These are phyloP conservation scores for Pelagophyceae sp. DNA, from an alignment of 352 stramenopile genomes.

Conservation along the genomic window DNA sequence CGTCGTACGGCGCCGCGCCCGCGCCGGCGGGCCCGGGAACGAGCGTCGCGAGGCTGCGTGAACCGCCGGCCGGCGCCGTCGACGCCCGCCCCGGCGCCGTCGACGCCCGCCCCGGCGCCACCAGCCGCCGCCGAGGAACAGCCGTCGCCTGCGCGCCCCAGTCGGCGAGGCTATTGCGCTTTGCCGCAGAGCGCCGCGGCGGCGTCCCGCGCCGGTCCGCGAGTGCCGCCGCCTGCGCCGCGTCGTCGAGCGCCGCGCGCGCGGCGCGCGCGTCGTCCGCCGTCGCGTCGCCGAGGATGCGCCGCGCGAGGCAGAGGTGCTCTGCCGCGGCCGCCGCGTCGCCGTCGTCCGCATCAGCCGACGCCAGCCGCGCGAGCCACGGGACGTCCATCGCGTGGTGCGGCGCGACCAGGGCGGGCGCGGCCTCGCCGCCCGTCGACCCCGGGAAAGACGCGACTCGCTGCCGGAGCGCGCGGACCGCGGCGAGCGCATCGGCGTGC, in stretches of 20 bases:
- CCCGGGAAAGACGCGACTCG: not conserved
- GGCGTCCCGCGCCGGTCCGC: not conserved
- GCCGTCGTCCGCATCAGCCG: not conserved
- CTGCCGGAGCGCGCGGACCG: not conserved
- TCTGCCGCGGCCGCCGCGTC: not conserved
- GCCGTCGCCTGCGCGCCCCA: too few species aligned
- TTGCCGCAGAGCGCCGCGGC: not conserved
- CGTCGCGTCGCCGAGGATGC: not conserved
- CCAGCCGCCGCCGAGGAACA: too few species aligned
- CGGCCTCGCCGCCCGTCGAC: too few species aligned
- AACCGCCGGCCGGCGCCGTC: not conserved
- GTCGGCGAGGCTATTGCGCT: not conserved
- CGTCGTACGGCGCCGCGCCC: not conserved
- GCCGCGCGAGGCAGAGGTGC: not conserved
- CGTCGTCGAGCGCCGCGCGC: not conserved
- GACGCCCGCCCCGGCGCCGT: too few species aligned
- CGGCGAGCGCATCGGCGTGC: not conserved
- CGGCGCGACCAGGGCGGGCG: too few species aligned
- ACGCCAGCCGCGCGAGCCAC: not conserved
- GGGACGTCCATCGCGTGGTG: not conserved
- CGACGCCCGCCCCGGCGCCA: too few species aligned
- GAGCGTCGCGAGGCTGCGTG: too few species aligned
- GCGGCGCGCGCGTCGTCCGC: not conserved
- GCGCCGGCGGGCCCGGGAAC: not conserved
- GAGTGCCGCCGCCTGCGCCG: not conserved